Evolutionary conservation across 768 basidiomycete species (phyloP), one percentile per base, ranked within the genome.

Genomic region (Mycena epipterygia): DNA sequence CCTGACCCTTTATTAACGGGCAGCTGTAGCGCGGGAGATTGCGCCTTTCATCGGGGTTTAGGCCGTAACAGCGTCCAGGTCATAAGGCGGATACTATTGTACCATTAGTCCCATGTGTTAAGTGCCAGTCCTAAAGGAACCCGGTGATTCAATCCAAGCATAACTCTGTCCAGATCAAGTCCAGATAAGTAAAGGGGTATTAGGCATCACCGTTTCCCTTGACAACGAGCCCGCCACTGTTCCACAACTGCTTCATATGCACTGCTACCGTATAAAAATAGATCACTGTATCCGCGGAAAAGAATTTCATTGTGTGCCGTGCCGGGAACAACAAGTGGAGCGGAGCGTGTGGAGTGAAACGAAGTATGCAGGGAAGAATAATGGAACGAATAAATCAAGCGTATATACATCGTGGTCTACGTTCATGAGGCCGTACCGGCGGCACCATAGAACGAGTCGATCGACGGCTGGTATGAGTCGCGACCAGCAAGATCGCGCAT

Each of bases 401-500:
- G 35, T 29, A 19, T 39, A 60, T 33, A 21, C 51, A 27, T 41
- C 41, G 14, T 29, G 30, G 17, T 30, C 17, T 29, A 27, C 12
- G 44, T 46, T 65, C 63, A 73, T 9, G 23, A 11, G 27, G 72
- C 72, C 68, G 65, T 67, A 12, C 72, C 72, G 59, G 76, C 48
- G 32, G 73, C 74, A 74, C 72, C 72, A 46, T 76, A 75, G 72
- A 76, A 76, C 37, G 75, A 76, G 46, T 76, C 75, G 56, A 73
- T 69, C 5, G 75, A 75, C 60, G 60, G 75, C 30, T 75, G 67
- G 62, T 73, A 73, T 17, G 74, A 75, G 46, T 73, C 74, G 39
- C 75, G 74, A 9, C 58, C 70, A 17, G 35, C 51, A 32, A 68
- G 48, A 14, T 67, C 56, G 39, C 57, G 69, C 46, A 67, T 46